These are phyloP conservation scores for Metschnikowia cubensis DNA, from an alignment of 805 yeast genomes.

Conservation along the genomic window DNA sequence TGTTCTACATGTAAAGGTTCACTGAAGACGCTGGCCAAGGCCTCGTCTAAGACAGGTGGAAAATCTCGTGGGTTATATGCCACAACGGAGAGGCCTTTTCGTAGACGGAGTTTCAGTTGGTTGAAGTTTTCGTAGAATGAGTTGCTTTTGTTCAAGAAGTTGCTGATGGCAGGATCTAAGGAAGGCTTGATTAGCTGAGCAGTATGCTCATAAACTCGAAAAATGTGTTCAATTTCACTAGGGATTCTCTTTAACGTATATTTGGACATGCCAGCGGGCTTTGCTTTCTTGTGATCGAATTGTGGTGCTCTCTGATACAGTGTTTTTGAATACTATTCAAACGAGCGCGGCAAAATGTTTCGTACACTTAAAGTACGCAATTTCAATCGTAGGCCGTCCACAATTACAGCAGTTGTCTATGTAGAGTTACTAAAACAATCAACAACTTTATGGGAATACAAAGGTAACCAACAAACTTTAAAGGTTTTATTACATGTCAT, in stretches of 20 bases:
- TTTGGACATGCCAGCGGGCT: slow-evolving; percentile 11
- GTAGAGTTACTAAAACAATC: no score
- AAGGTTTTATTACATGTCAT: no score
- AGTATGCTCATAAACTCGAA: slow-evolving; percentile 20
- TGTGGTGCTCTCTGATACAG: background rate
- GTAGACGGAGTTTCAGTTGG: slow-evolving; percentile 18
- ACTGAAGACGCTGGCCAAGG: slow-evolving; percentile 21
- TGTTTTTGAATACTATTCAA: no score
- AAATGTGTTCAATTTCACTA: slow-evolving; percentile 16
- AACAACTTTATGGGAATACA: no score
- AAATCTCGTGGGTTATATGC: slow-evolving; percentile 20
- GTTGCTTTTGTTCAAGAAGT: slow-evolving; percentile 17
- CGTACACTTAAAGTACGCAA: no score
- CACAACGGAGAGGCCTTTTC: background rate
- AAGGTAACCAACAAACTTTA: no score
- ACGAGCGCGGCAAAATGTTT: no score
- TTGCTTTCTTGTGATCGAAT: background rate
- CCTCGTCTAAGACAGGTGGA: slow-evolving; percentile 19
- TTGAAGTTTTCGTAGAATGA: slow-evolving; percentile 20
- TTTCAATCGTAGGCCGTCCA: no score
- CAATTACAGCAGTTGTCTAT: no score
- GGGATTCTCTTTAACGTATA: slow-evolving; percentile 23
- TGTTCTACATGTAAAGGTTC: slow-evolving; percentile 12
- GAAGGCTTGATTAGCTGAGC: slow-evolving; percentile 9
- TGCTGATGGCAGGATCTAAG: slow-evolving; percentile 14